A percentile compares a stretch with the other conserved stretches of the same genome.
phyloP scores from a whole-genome alignment of 2,329 filamentous ascomycete genomes.

The Neonectria neomacrospora region DNA sequence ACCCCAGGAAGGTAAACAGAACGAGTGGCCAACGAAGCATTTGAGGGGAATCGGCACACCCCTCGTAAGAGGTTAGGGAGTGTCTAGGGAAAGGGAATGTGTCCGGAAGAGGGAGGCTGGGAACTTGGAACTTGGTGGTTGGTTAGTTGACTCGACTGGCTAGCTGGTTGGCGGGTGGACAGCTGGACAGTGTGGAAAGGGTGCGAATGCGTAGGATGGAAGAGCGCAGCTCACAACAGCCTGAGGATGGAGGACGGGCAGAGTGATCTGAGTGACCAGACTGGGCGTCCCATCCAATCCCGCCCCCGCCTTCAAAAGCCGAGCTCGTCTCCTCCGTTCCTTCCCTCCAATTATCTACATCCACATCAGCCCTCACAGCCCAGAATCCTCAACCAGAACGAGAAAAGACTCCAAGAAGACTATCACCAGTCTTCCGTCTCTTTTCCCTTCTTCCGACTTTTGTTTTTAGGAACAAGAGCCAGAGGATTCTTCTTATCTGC shows the following conservation, averaged over 20 bases:
- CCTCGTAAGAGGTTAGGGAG: conserved; percentile 5
- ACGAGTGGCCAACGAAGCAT: conserved; percentile 37
- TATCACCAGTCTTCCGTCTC: conserved; percentile 47
- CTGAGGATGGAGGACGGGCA: conserved; percentile 24
- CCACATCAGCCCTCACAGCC: conserved; percentile 46
- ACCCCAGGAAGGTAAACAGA: conserved; percentile 41
- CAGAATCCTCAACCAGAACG: conserved; percentile 45
- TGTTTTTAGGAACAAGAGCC: conserved; percentile 70
- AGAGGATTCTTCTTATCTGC: conserved; percentile 75
- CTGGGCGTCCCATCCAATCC: conserved; percentile 43
- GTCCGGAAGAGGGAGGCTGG: conserved; percentile 11
- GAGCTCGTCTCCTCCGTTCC: conserved; percentile 45
- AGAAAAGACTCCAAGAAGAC: conserved; percentile 52
- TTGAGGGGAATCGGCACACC: conserved; percentile 42
- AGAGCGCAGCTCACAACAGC: conserved; percentile 12
- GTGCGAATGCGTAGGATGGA: conserved; percentile 6
- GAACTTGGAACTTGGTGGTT: conserved; percentile 9
- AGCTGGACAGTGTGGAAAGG: conserved; percentile 13
- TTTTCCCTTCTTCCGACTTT: conserved; percentile 58
- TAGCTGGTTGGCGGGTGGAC: conserved; percentile 16
- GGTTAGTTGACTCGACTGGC: neutral
- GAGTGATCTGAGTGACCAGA: neutral
- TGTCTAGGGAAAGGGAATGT: conserved; percentile 14
- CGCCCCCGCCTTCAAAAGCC: conserved; percentile 54
- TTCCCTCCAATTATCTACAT: conserved; percentile 54